These are phyloP conservation scores for Funneliformis geosporum DNA, from an alignment of 192 early-diverging fungal species.

Conservation along the genomic window DNA sequence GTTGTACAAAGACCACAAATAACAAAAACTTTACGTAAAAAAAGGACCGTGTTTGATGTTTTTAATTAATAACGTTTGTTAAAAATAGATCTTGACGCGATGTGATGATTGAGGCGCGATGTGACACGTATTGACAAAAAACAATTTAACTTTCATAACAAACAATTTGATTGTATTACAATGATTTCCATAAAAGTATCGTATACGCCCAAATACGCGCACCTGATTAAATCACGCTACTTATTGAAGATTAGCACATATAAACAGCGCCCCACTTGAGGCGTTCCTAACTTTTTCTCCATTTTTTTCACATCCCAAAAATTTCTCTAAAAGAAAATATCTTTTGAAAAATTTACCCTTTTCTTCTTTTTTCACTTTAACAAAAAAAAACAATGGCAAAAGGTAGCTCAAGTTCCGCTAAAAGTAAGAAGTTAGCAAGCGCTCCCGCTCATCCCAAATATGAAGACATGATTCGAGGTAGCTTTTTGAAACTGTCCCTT, in stretches of 20 bases:
- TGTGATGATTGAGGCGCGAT: constrained; percentile 15
- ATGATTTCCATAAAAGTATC: background rate
- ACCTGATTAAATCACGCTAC: constrained; percentile 15
- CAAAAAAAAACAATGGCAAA: constrained; percentile 24
- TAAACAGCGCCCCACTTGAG: background rate
- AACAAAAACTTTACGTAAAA: too few relatives aligned
- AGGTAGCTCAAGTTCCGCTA: background rate
- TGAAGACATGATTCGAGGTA: constrained; percentile 32
- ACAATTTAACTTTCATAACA: background rate
- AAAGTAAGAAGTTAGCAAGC: background rate
- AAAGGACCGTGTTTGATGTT: too few relatives aligned
- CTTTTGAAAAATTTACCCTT: background rate
- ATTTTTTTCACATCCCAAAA: background rate
- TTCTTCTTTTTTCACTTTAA: background rate
- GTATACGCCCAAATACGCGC: background rate
- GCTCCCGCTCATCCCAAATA: constrained; percentile 27
- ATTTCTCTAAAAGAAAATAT: background rate
- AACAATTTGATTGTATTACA: background rate
- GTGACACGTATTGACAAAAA: background rate
- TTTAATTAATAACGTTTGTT: too few relatives aligned
- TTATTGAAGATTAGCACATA: background rate
- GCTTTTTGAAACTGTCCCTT: background rate
- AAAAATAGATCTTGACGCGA: background rate
- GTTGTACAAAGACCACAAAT: too few relatives aligned
- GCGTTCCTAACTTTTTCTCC: background rate